Evolutionary conservation across 495 filamentous ascomycete species (phyloP).

Genomic region (Aspergillus wentii): DNA sequence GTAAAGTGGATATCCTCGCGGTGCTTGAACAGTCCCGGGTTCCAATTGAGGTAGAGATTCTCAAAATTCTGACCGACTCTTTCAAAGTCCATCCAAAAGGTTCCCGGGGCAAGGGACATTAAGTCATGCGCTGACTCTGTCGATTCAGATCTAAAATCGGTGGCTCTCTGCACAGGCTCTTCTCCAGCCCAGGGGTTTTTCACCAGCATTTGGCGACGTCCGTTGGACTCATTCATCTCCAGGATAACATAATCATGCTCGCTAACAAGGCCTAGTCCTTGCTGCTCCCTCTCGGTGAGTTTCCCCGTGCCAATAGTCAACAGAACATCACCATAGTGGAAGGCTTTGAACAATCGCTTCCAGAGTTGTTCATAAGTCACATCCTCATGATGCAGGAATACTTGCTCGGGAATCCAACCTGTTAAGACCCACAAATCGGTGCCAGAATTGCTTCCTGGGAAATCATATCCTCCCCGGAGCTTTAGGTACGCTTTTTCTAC

Average conservation of each 20-base stretch:
- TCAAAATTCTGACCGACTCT: conserved; percentile 86
- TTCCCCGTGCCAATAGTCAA: conserved; percentile 87
- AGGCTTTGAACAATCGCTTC: conserved; percentile 69
- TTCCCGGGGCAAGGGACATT: conserved; percentile 51
- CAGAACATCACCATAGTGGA: conserved; percentile 74
- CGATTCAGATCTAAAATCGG: conserved; percentile 3
- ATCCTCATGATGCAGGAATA: conserved; percentile 83
- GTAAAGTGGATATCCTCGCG: conserved; percentile 86
- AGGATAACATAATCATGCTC: conserved; percentile 95
- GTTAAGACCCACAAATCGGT: conserved; percentile 88
- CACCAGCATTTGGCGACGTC: conserved; percentile 65
- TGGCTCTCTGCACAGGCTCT: conserved; percentile 16
- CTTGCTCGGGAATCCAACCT: conserved; percentile 95
- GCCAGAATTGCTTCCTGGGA: conserved; percentile 96
- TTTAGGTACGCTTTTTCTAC: conserved; percentile 98
- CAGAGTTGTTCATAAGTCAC: conserved; percentile 69
- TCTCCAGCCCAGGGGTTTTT: conserved; percentile 97
- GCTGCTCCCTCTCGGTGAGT: conserved; percentile 66
- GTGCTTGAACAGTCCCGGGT: conserved; percentile 73
- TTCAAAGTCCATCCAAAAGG: conserved; percentile 88
- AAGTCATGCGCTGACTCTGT: conserved; percentile 6
- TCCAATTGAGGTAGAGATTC: conserved; percentile 97
- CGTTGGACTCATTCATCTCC: conserved; percentile 63
- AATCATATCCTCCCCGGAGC: conserved; percentile 92
- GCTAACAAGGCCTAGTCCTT: conserved; percentile 71